Percentiles rank a stretch among this genome's conserved stretches.
These are phyloP conservation scores for Diplodia sapinea DNA, from an alignment of 2,329 filamentous ascomycete genomes.

Conservation along the genomic window DNA sequence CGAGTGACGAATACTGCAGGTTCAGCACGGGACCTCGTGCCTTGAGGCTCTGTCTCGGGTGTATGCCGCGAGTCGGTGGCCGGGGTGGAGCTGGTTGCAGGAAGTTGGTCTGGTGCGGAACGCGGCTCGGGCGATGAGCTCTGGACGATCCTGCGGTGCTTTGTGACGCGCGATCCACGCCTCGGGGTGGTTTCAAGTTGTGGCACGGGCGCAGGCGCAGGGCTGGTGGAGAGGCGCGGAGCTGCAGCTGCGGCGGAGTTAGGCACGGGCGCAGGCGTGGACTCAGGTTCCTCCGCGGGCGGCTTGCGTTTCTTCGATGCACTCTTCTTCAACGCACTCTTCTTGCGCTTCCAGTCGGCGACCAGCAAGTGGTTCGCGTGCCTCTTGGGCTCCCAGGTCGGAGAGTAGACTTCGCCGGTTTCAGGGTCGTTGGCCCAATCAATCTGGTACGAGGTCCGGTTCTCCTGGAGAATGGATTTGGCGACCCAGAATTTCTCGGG, in stretches of 20 bases:
- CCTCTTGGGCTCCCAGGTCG: conserved; percentile 58
- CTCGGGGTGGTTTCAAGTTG: background rate
- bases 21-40: background rate
- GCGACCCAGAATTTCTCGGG: conserved; percentile 2
- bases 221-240: conserved; percentile 12
- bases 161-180: conserved; percentile 18
- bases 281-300: background rate
- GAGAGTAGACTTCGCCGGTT: conserved; percentile 56
- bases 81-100: background rate
- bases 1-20: conserved; percentile 30
- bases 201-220: background rate
- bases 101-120: background rate
- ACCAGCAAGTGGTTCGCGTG: conserved; percentile 47
- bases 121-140: conserved; percentile 34
- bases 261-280: background rate
- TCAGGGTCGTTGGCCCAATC: conserved; percentile 62
- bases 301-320: conserved; percentile 20
- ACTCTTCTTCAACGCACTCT: conserved; percentile 12
- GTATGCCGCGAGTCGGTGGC: background rate
- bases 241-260: conserved; percentile 6
- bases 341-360: conserved; percentile 43
- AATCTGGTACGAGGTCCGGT: conserved; percentile 55
- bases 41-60: conserved; percentile 1
- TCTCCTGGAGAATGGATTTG: conserved; percentile 44
- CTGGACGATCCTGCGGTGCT: conserved; percentile 33